Evolutionary conservation across 495 filamentous ascomycete genomes (phyloP).

Genomic region (Tuber magnatum): DNA sequence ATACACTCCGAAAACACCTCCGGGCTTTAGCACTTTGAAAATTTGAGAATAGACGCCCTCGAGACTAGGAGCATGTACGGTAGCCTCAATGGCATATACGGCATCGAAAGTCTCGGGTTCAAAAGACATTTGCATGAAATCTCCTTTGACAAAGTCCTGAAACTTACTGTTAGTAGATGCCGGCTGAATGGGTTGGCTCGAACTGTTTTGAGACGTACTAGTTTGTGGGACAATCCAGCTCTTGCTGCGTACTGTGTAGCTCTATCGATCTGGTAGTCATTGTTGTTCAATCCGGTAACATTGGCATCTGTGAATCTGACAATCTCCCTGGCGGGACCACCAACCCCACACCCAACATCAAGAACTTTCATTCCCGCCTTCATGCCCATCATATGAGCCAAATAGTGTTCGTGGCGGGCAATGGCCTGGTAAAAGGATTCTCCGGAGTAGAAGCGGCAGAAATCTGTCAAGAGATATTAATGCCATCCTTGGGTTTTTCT

Average conservation of each 20-base stretch:
- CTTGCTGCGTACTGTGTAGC: conserved; percentile 76
- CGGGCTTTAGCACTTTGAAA: conserved; percentile 90
- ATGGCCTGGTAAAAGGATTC: conserved; percentile 90
- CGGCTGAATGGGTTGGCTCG: not conserved
- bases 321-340: conserved; percentile 95
- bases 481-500: not conserved
- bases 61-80: conserved; percentile 89
- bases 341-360: conserved; percentile 96
- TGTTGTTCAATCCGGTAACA: conserved; percentile 94
- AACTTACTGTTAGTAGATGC: not conserved
- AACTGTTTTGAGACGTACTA: conserved; percentile 14
- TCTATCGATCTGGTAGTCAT: conserved; percentile 98
- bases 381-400: conserved; percentile 82
- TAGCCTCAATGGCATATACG: conserved; percentile 94
- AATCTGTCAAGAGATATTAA: conserved; percentile 47
- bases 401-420: conserved; percentile 96
- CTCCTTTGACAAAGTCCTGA: conserved; percentile 78
- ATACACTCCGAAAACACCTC: conserved; percentile 93
- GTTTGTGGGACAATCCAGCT: conserved; percentile 71
- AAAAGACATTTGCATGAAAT: conserved; percentile 99
- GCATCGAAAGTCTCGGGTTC: conserved; percentile 85
- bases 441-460: conserved; percentile 87
- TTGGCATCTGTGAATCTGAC: conserved; percentile 88
- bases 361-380: conserved; percentile 81
- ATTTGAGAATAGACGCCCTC: conserved; percentile 92